phyloP scores from a whole-genome alignment of 176 grass and related monocot genomes.

The Bolboschoenus planiculmis region DNA sequence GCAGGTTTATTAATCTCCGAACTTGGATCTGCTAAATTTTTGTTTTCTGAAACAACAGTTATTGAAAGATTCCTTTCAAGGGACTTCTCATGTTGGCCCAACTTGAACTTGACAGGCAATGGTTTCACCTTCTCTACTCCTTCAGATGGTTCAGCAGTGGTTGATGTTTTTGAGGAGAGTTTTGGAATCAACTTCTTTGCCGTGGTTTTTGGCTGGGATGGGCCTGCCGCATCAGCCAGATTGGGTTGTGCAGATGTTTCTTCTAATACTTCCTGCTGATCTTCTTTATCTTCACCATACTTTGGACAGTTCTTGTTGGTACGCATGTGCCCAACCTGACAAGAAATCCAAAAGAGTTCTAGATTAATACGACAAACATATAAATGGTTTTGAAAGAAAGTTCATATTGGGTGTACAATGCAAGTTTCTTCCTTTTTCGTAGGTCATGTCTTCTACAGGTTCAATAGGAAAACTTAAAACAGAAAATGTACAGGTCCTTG shows the following conservation, averaged over 20 bases:
- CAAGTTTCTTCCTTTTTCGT: not conserved
- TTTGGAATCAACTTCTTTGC: constrained; percentile 64
- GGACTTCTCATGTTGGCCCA: constrained; percentile 61
- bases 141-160: constrained; percentile 50
- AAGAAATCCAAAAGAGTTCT: constrained; percentile 20
- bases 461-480: not conserved
- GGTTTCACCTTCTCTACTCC: constrained; percentile 56
- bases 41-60: constrained; percentile 52
- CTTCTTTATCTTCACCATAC: constrained; percentile 73
- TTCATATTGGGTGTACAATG: not conserved
- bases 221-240: constrained; percentile 38
- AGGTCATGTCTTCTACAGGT: not conserved
- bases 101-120: constrained; percentile 90
- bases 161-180: constrained; percentile 38
- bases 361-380: not conserved
- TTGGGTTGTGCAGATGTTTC: constrained; percentile 46
- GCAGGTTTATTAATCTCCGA: constrained; percentile 42
- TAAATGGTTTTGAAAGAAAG: not conserved
- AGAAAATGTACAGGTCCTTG: not conserved
- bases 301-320: constrained; percentile 96
- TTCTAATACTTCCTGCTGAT: constrained; percentile 38
- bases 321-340: constrained; percentile 89
- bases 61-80: constrained; percentile 61
- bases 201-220: constrained; percentile 52
- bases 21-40: constrained; percentile 29